phyloP scores from a whole-genome alignment of 148 eudicot genomes.

The Heliamphora exappendiculata region DNA sequence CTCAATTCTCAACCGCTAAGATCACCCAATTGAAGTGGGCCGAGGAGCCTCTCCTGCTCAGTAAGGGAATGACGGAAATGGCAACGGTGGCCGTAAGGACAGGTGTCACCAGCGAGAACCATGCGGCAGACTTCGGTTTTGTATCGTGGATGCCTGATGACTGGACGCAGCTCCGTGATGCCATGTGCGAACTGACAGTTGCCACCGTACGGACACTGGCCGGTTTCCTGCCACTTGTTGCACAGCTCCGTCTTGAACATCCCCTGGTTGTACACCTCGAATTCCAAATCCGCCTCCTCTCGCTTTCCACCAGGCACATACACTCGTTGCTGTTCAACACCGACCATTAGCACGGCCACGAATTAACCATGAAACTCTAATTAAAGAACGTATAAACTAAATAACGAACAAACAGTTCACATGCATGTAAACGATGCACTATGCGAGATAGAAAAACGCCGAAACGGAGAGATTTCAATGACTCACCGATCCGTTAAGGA shows the following conservation, averaged over 20 bases:
- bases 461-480: neutral
- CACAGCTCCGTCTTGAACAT: conserved; percentile 60
- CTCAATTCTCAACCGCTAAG: neutral
- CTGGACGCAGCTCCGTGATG: conserved; percentile 52
- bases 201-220: conserved; percentile 42
- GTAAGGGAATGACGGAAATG: conserved; percentile 57
- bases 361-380: neutral
- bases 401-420: no score
- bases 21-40: conserved; percentile 14
- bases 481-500: conserved; percentile 13
- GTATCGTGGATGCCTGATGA: conserved; percentile 65
- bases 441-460: no score
- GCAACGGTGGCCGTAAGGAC: conserved; percentile 78
- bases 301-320: conserved; percentile 20
- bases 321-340: conserved; percentile 28
- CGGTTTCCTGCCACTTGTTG: conserved; percentile 63
- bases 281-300: conserved; percentile 41
- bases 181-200: conserved; percentile 64
- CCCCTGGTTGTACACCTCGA: conserved; percentile 60
- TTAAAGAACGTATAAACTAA: no score
- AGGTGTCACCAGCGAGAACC: conserved; percentile 39
- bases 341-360: neutral
- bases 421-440: conserved; percentile 3
- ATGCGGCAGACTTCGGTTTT: conserved; percentile 70
- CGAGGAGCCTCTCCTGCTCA: conserved; percentile 16